These are phyloP conservation scores for Dryadomyces sulphureus DNA, from an alignment of 2,329 filamentous ascomycete species.

Conservation along the genomic window DNA sequence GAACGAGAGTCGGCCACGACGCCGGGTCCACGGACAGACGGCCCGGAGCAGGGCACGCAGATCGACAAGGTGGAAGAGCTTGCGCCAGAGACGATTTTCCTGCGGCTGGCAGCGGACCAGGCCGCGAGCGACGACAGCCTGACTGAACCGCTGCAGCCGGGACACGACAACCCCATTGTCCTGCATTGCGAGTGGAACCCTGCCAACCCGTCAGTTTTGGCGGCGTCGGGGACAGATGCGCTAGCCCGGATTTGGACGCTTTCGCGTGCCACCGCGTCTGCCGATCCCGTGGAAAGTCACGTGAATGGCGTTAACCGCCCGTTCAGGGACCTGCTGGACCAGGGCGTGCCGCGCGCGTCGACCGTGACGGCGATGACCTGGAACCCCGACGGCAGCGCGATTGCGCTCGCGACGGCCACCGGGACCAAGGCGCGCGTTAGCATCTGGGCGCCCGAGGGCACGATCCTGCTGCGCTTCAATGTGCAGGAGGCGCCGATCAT, in stretches of 20 bases:
- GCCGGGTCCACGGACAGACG: conserved; percentile 40
- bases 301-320: conserved; percentile 26
- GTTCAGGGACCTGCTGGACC: conserved; percentile 34
- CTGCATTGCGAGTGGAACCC: conserved; percentile 58
- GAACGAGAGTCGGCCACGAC: conserved; percentile 41
- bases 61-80: conserved; percentile 49
- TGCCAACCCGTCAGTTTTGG: conserved; percentile 47
- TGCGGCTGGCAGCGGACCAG: conserved; percentile 35
- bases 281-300: conserved; percentile 31
- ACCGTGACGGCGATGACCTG: conserved; percentile 46
- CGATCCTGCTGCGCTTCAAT: conserved; percentile 36
- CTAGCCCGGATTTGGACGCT: conserved; percentile 56
- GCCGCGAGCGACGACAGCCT: conserved; percentile 19
- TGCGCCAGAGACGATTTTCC: conserved; percentile 42
- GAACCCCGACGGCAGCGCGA: conserved; percentile 38
- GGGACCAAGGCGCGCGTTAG: conserved; percentile 37
- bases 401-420: conserved; percentile 44
- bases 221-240: conserved; percentile 53
- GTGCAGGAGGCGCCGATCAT: conserved; percentile 45
- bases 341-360: conserved; percentile 34
- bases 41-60: conserved; percentile 49
- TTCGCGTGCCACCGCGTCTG: conserved; percentile 34
- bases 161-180: conserved; percentile 41
- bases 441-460: conserved; percentile 40
- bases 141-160: conserved; percentile 9